Conservation (phyloP, 2,329 filamentous ascomycete genomes). For the Fusarium lateritium region DNA sequence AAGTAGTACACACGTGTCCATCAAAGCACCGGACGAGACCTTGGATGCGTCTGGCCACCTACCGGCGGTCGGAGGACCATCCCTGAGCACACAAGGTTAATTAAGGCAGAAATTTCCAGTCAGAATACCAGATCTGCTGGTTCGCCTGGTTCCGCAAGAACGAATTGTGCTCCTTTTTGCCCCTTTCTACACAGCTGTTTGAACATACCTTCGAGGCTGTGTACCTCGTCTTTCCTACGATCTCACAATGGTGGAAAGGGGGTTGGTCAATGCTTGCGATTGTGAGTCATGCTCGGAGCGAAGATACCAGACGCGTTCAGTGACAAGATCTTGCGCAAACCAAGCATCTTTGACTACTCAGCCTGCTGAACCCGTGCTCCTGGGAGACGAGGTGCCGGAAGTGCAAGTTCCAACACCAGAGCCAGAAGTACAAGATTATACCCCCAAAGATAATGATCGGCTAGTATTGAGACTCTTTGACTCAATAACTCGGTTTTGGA, state of each 20-base stretch:
- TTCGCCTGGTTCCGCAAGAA: neutral
- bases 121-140: neutral
- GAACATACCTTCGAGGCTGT: neutral
- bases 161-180: neutral
- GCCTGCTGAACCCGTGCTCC: too few relatives aligned
- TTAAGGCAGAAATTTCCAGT: neutral
- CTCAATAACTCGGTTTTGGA: conserved; percentile 5
- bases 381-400: neutral
- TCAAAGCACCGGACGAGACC: neutral
- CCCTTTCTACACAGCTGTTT: neutral
- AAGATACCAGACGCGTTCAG: conserved; percentile 11
- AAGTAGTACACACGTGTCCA: neutral
- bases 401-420: neutral
- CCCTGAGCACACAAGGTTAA: neutral
- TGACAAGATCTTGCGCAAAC: conserved; percentile 1
- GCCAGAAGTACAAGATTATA: neutral
- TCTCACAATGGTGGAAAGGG: neutral
- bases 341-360: neutral
- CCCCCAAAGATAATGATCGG: neutral
- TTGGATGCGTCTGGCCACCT: neutral
- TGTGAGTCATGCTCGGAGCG: neutral
- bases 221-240: neutral
- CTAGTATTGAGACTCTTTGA: conserved; percentile 7
- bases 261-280: neutral
- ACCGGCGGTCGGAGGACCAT: neutral